These are phyloP conservation scores for Sphaerulina populicola DNA, from an alignment of 2,329 filamentous ascomycete species.

Conservation along the genomic window DNA sequence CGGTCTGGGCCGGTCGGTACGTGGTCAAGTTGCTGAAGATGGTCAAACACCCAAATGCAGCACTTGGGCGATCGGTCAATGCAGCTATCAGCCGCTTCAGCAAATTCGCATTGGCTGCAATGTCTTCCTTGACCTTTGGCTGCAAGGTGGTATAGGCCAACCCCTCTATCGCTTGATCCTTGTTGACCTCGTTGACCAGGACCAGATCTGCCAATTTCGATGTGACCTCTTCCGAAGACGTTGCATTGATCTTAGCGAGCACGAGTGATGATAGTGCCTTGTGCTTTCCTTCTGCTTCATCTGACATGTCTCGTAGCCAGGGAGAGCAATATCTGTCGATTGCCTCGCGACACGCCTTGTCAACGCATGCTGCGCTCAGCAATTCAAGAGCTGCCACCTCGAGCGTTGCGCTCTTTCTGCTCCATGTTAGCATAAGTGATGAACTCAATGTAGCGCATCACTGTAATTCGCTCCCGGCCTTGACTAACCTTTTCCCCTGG, in stretches of 20 bases:
- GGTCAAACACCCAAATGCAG: conserved; percentile 74
- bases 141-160: conserved; percentile 86
- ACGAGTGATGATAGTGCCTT: conserved; percentile 42
- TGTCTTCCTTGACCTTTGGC: conserved; percentile 71
- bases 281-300: conserved; percentile 26
- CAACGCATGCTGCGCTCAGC: conserved; percentile 84
- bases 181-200: conserved; percentile 33
- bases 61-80: conserved; percentile 42
- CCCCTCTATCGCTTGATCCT: conserved; percentile 70
- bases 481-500: conserved; percentile 28
- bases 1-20: conserved; percentile 68
- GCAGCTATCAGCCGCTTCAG: conserved; percentile 61
- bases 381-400: conserved; percentile 82
- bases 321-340: conserved; percentile 76
- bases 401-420: conserved; percentile 75
- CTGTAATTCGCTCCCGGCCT: neutral
- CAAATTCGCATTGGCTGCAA: conserved; percentile 60
- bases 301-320: conserved; percentile 79
- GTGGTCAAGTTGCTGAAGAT: conserved; percentile 77
- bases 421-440: conserved; percentile 11
- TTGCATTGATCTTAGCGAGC: conserved; percentile 45
- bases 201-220: conserved; percentile 27
- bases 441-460: neutral
- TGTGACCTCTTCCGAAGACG: conserved; percentile 25
- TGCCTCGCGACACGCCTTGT: conserved; percentile 69